Percentiles rank a stretch among this genome's conserved stretches.
phyloP scores from a whole-genome alignment of 495 filamentous ascomycete genomes.

The Annulohypoxylon bovei region DNA sequence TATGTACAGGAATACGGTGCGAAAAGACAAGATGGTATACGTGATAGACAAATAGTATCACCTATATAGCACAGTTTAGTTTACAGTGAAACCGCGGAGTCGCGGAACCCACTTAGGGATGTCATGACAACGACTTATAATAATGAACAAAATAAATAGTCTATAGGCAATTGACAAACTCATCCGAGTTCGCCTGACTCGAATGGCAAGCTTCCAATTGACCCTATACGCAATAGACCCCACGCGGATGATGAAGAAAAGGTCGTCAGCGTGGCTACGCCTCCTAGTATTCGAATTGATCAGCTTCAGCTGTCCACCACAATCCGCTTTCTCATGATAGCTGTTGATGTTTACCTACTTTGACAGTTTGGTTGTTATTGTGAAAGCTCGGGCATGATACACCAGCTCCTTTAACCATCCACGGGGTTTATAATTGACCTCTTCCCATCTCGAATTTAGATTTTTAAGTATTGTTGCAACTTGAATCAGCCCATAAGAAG shows the following conservation, averaged over 20 bases:
- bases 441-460: not conserved
- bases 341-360: slow-evolving; percentile 12
- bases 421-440: slow-evolving; percentile 6
- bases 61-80: slow-evolving; percentile 13
- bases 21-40: slow-evolving; percentile 6
- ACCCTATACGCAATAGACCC: not conserved
- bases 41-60: not conserved
- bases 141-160: slow-evolving; percentile 18
- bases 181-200: slow-evolving; percentile 7
- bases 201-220: slow-evolving; percentile 22
- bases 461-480: not conserved
- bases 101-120: not conserved
- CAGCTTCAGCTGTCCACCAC: slow-evolving; percentile 12
- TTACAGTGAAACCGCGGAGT: not conserved
- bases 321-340: slow-evolving; percentile 6
- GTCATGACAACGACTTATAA: slow-evolving; percentile 24
- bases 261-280: slow-evolving; percentile 12
- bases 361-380: not conserved
- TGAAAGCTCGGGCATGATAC: not conserved
- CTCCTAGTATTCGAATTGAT: not conserved
- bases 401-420: not conserved
- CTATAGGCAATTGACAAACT: not conserved
- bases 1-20: not conserved
- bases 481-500: slow-evolving; percentile 3
- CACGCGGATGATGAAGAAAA: not conserved